Conservation (phyloP, 345 rosid genomes). For the Xanthoceras sorbifolium region DNA sequence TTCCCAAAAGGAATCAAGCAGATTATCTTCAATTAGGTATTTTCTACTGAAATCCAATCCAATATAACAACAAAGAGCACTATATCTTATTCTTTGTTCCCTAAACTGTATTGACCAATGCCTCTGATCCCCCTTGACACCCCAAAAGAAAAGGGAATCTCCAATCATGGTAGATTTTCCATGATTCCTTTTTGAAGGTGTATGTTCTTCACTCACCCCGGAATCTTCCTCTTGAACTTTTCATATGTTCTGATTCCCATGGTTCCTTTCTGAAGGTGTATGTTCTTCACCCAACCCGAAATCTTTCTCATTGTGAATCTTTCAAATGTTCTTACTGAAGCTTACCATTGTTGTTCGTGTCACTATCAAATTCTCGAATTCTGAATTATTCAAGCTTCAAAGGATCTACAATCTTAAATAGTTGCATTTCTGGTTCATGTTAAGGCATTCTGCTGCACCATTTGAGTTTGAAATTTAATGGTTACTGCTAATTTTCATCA, state of each 20-base stretch:
- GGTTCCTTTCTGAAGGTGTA: neutral
- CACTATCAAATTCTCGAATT: constrained; percentile 3
- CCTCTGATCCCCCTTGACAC: neutral
- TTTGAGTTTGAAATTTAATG: neutral
- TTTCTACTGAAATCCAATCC: neutral
- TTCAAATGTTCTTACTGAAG: neutral
- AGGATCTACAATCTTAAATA: neutral
- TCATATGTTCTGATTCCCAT: neutral
- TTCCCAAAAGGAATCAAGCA: neutral
- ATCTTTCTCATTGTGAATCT: neutral
- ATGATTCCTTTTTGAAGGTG: neutral
- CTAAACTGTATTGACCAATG: neutral
- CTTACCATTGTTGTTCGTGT: neutral
- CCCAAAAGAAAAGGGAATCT: neutral
- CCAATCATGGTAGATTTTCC: neutral
- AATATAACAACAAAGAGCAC: neutral
- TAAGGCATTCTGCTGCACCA: neutral
- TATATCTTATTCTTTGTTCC: neutral
- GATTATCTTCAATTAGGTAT: neutral
- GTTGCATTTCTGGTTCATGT: neutral
- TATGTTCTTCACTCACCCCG: neutral
- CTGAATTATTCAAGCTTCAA: neutral
- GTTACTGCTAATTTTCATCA: neutral
- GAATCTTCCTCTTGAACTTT: neutral
- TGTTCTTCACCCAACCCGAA: neutral